Conservation (phyloP, 2,329 filamentous ascomycete genomes). For the Niveomyces coronatus region DNA sequence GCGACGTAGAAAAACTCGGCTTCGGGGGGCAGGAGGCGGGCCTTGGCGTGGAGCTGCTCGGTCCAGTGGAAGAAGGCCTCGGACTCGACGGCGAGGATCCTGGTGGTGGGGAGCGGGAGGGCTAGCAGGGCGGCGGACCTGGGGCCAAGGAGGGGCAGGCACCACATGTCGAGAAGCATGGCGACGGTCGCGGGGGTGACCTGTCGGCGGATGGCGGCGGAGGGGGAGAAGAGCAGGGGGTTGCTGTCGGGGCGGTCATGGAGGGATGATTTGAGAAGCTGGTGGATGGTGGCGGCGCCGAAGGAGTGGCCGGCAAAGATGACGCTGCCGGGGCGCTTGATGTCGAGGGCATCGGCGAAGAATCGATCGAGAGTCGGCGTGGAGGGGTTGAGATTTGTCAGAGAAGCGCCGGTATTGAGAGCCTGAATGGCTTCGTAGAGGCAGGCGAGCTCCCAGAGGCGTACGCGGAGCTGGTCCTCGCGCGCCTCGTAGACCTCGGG, state of each 20-base stretch:
- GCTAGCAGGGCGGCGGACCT: constrained; percentile 54
- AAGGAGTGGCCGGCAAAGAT: constrained; percentile 75
- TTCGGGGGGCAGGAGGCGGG: constrained; percentile 50
- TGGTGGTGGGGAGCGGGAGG: constrained; percentile 59
- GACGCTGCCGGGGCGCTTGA: constrained; percentile 62
- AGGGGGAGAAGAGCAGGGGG: constrained; percentile 55
- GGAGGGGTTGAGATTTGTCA: constrained; percentile 44
- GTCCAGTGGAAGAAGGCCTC: constrained; percentile 72
- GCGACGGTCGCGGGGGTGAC: constrained; percentile 57
- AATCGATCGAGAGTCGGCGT: constrained; percentile 43
- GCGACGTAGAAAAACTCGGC: constrained; percentile 67
- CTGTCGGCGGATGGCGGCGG: constrained; percentile 47
- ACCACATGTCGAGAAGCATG: constrained; percentile 73
- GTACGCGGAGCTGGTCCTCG: constrained; percentile 62
- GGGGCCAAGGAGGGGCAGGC: constrained; percentile 57
- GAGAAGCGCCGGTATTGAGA: constrained; percentile 46
- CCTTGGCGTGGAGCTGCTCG: constrained; percentile 59
- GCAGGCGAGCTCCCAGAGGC: constrained; percentile 69
- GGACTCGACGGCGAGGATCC: constrained; percentile 61
- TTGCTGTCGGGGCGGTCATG: constrained; percentile 45
- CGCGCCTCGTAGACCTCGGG: constrained; percentile 56
- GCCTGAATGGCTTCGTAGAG: constrained; percentile 57
- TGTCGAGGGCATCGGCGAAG: constrained; percentile 52
- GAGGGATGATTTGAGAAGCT: constrained; percentile 71
- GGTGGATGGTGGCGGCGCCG: constrained; percentile 62